Conservation (phyloP, 2,329 filamentous ascomycete species). For the Diaporthe australafricana region DNA sequence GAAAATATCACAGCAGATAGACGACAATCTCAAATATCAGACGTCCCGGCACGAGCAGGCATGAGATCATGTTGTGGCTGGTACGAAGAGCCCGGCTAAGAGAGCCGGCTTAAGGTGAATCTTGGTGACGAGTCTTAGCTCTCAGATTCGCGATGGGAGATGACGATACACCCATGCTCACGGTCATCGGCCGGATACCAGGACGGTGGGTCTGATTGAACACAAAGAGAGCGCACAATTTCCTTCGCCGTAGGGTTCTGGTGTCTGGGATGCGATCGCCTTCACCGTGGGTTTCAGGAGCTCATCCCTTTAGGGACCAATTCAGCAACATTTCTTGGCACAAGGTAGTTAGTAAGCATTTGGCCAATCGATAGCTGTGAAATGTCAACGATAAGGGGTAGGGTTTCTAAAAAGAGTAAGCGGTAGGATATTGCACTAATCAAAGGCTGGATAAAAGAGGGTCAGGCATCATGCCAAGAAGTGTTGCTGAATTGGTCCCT, state of each 20-base stretch:
- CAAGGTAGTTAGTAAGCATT: no score
- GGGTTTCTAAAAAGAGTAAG: no score
- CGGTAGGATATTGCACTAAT: no score
- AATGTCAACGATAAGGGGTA: no score
- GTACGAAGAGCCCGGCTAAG: neutral
- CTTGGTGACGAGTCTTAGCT: slow-evolving; percentile 24
- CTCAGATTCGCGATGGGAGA: slow-evolving; percentile 21
- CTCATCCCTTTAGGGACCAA: no score
- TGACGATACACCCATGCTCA: slow-evolving; percentile 5
- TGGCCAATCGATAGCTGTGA: no score
- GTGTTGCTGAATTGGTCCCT: no score
- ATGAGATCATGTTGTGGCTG: neutral
- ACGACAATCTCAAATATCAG: neutral
- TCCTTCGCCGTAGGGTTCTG: neutral
- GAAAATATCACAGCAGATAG: neutral
- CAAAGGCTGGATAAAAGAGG: no score
- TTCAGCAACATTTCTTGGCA: no score
- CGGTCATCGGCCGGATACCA: neutral
- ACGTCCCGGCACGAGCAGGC: neutral
- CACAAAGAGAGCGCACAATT: neutral
- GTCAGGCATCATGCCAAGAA: no score
- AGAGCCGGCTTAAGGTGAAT: neutral
- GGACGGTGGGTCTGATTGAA: neutral
- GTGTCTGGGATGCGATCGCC: neutral
- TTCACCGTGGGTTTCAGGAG: neutral